Base-by-base conservation (phyloP, 495 filamentous ascomycete species). In the Echria macrotheca region DNA sequence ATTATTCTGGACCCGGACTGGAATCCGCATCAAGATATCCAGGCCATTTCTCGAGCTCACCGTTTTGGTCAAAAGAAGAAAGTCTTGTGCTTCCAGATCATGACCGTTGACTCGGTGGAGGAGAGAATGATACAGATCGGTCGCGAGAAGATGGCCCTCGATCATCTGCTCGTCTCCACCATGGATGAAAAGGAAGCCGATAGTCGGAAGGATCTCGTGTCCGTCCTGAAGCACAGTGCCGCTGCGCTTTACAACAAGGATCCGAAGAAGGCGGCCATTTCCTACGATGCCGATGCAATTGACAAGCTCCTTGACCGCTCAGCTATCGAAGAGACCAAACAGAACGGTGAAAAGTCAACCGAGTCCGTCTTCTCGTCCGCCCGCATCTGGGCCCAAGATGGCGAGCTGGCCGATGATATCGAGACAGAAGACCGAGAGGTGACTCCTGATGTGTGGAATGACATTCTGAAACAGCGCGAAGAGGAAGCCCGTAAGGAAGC, bases 1-100 rank as follows among this genome's bases (percentile, higher is more conserved):
- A 96, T 99, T 45, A 96, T 99, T 40, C 82, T 96, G 55, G 93
- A 99, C 59, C 94, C 93, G 0, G 93, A 99, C 58, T 97, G 95
- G 71, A 99, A 99, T 55, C 93, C 93, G 0, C 93, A 97, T 57
- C 93, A 97, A 63, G 93, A 99, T 59, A 88, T 97, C 53, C 93
- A 99, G 66, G 93, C 93, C 0, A 69, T 97, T 4, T 95, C 89
- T 6, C 83, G 93, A 51, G 94, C 91, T 18, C 93, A 99, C 65
- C 82, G 93, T 24, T 96, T 99, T 46, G 93, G 93, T 0, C 93
- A 99, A 63, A 85, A 87, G 59, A 91, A 95, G 55, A 95, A 93
- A 52, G 93, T 99, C 4, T 73, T 97, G 5, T 91, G 94, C 38
- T 95, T 96, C 61, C 90, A 97, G 59, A 68, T 99, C 0, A 88